Evolutionary conservation across 2,329 filamentous ascomycete species (phyloP).

Genomic region (Blastomyces percursus): DNA sequence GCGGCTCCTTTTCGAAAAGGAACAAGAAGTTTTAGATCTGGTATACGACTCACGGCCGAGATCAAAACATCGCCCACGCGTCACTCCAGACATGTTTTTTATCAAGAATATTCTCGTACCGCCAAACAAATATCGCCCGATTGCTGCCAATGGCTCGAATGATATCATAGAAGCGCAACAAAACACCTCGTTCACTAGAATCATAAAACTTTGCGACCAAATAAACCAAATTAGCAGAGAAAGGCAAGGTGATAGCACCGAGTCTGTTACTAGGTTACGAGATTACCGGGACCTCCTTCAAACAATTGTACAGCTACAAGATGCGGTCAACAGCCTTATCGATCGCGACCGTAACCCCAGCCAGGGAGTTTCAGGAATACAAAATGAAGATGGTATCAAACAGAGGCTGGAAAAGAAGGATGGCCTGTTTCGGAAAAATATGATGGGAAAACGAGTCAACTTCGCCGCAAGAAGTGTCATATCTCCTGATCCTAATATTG

Average conservation of each 20-base stretch:
- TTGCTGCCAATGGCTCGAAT: conserved; percentile 67
- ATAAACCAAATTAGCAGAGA: conserved; percentile 66
- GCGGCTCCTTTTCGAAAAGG: conserved; percentile 69
- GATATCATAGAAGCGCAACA: conserved; percentile 80
- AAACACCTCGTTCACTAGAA: conserved; percentile 76
- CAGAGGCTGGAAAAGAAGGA: conserved; percentile 98
- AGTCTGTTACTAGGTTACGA: conserved; percentile 41
- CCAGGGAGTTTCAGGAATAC: conserved; percentile 63
- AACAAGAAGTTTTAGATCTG: conserved; percentile 72
- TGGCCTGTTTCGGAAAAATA: conserved; percentile 94
- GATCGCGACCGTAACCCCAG: conserved; percentile 80
- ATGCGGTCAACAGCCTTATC: conserved; percentile 82
- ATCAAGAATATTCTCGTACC: conserved; percentile 76
- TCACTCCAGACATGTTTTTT: conserved; percentile 91
- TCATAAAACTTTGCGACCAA: conserved; percentile 62
- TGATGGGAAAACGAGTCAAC: conserved; percentile 99
- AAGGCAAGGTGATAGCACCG: conserved; percentile 41
- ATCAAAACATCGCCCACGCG: conserved; percentile 45
- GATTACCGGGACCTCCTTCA: conserved; percentile 69
- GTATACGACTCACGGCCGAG: conserved; percentile 67
- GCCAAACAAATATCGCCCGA: conserved; percentile 82
- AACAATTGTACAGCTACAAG: conserved; percentile 73
- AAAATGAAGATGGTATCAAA: conserved; percentile 89
- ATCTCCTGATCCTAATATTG: conserved; percentile 94
- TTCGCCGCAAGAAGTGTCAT: conserved; percentile 96